Evolutionary conservation across 164 flowering plant species (phyloP).

Genomic region (Nymphaea thermarum): DNA sequence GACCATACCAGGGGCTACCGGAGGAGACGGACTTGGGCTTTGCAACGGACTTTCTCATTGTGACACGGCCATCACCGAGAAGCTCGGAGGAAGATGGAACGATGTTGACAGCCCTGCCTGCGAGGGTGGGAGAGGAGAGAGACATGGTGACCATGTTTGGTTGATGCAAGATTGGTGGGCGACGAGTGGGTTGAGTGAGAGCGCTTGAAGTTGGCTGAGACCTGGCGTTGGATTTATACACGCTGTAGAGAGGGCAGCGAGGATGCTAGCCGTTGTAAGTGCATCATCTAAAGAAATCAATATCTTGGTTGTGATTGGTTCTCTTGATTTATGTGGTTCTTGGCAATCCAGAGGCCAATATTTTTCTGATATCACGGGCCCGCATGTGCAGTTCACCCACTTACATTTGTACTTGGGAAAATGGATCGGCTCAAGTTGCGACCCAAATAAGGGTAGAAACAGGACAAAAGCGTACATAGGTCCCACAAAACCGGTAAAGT

Average conservation of each 20-base stretch:
- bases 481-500: no score
- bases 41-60: constrained; percentile 12
- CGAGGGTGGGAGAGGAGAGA: constrained; percentile 28
- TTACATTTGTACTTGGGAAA: no score
- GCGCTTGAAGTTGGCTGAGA: not conserved
- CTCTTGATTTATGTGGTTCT: not conserved
- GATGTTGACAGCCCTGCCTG: constrained; percentile 28
- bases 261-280: not conserved
- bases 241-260: not conserved
- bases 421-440: no score
- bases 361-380: no score
- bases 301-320: constrained; percentile 3
- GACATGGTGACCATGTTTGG: constrained; percentile 25
- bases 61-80: constrained; percentile 20
- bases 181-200: not conserved
- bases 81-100: constrained; percentile 15
- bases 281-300: constrained; percentile 2
- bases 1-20: no score
- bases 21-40: constrained; percentile 8
- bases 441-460: no score
- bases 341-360: no score
- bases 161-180: not conserved
- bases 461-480: no score
- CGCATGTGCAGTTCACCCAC: no score
- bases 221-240: not conserved